Conservation (phyloP, 208 protist genomes). For the Trypanosoma boissoni region DNA sequence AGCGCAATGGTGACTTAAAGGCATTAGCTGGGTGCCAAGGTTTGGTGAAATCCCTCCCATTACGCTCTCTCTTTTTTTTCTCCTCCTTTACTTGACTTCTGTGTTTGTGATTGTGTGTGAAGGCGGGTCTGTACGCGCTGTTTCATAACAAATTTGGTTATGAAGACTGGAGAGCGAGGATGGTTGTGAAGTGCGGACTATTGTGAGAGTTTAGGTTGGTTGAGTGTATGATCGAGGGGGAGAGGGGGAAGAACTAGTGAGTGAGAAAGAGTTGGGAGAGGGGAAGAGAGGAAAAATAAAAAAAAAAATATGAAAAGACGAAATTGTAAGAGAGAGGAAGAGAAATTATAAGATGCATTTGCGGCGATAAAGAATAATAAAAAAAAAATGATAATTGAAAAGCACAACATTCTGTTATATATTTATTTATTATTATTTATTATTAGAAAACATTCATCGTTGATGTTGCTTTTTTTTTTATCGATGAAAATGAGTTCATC, state of each 20-base stretch:
- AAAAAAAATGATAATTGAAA: neutral
- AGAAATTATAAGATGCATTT: constrained; percentile 1
- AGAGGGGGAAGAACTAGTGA: too few species aligned
- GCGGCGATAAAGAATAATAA: constrained; percentile 1
- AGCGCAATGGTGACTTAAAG: neutral
- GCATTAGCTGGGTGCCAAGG: too few species aligned
- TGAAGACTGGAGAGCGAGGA: too few species aligned
- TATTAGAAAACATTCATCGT: constrained; percentile 12
- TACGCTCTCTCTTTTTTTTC: too few species aligned
- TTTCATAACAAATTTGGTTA: too few species aligned
- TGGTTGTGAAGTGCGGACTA: too few species aligned
- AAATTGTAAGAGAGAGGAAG: neutral
- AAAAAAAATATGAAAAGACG: neutral
- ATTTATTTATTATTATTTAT: constrained; percentile 5
- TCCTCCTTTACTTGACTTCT: too few species aligned
- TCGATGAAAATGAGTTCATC: neutral
- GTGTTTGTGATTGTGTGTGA: too few species aligned
- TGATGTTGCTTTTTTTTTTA: constrained; percentile 5
- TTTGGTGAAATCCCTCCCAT: too few species aligned
- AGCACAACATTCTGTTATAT: neutral
- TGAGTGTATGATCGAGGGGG: too few species aligned
- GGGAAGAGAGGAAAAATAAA: neutral
- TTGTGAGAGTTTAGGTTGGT: too few species aligned
- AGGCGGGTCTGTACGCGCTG: too few species aligned
- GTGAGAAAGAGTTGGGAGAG: neutral